These are phyloP conservation scores for Dittrichia graveolens DNA, from an alignment of 129 eudicot species.

Conservation along the genomic window DNA sequence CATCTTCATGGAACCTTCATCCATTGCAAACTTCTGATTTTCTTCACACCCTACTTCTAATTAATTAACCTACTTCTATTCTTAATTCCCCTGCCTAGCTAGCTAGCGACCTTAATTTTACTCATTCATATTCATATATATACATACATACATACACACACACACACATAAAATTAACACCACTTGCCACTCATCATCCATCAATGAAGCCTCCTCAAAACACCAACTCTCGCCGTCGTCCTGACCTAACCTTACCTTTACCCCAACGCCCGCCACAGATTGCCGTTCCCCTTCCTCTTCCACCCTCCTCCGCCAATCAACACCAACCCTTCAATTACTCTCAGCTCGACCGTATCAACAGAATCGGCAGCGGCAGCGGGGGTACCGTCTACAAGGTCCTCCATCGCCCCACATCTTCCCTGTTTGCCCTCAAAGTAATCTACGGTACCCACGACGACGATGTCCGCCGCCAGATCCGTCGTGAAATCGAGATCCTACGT, in stretches of 20 bases:
- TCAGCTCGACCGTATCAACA: constrained; percentile 38
- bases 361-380: constrained; percentile 52
- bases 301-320: constrained; percentile 1
- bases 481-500: constrained; percentile 57
- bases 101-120: no score
- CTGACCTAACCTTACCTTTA: constrained; percentile 25
- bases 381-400: constrained; percentile 61
- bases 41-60: no score
- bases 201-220: constrained; percentile 25
- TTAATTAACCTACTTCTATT: no score
- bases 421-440: constrained; percentile 74
- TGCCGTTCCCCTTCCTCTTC: constrained; percentile 43
- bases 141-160: neutral
- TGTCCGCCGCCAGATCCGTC: constrained; percentile 71
- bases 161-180: neutral
- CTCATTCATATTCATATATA: neutral
- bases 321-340: constrained; percentile 28
- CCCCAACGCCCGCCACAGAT: constrained; percentile 22
- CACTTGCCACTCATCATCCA: neutral
- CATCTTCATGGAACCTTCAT: no score
- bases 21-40: no score
- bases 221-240: constrained; percentile 18
- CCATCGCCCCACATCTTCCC: constrained; percentile 40
- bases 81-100: no score
- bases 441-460: constrained; percentile 75